Evolutionary conservation across 768 basidiomycete genomes (phyloP).

Genomic region (Thelephora aurantiotincta): DNA sequence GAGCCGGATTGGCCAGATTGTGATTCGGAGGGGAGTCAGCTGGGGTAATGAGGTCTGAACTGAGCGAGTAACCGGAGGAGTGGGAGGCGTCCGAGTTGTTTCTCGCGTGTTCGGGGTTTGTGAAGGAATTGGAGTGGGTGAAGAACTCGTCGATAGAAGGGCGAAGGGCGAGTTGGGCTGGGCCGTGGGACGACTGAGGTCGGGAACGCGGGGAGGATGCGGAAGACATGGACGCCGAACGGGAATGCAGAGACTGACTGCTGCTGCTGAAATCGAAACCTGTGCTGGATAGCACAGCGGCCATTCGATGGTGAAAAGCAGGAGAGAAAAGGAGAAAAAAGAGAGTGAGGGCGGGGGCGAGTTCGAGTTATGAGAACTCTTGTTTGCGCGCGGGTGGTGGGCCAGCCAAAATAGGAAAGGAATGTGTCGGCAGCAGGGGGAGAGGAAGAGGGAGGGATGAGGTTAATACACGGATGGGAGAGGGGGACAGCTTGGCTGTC

Average conservation of each 20-base stretch:
- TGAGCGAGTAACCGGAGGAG: conserved; percentile 28
- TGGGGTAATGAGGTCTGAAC: conserved; percentile 27
- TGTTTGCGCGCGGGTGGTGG: background rate
- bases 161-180: conserved; percentile 34
- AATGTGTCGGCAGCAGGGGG: conserved; percentile 3
- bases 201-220: conserved; percentile 60
- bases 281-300: conserved; percentile 51
- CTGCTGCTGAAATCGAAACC: conserved; percentile 61
- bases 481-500: background rate
- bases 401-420: conserved; percentile 2
- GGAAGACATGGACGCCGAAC: conserved; percentile 69
- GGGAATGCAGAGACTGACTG: conserved; percentile 45
- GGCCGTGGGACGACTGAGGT: conserved; percentile 66
- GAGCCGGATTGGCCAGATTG: conserved; percentile 58
- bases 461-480: conserved; percentile 11
- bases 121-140: conserved; percentile 33
- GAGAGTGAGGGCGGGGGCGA: conserved; percentile 5
- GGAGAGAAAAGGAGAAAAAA: conserved; percentile 11
- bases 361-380: background rate
- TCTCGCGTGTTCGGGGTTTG: conserved; percentile 25
- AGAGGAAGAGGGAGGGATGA: conserved; percentile 3
- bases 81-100: conserved; percentile 24
- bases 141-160: conserved; percentile 54
- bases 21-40: conserved; percentile 62
- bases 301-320: conserved; percentile 27